These are phyloP conservation scores for Fusarium nurragi DNA, from an alignment of 2,329 filamentous ascomycete species.

Conservation along the genomic window DNA sequence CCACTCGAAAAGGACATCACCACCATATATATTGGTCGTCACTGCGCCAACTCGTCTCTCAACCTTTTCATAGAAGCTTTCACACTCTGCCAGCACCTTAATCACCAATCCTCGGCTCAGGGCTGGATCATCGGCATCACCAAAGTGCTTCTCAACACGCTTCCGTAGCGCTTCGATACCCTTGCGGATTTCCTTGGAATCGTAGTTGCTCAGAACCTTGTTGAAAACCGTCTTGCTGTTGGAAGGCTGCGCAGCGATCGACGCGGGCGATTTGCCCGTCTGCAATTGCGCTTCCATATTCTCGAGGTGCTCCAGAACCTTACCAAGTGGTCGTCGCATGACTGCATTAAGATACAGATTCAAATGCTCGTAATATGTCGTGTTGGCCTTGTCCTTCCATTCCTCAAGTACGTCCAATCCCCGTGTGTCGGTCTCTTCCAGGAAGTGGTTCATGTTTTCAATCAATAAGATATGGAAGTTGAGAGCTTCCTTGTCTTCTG, in stretches of 20 bases:
- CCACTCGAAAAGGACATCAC: slow-evolving; percentile 73
- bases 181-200: slow-evolving; percentile 84
- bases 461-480: slow-evolving; percentile 98
- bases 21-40: slow-evolving; percentile 70
- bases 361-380: slow-evolving; percentile 88
- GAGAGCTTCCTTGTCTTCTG: slow-evolving; percentile 93
- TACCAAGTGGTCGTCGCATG: slow-evolving; percentile 87
- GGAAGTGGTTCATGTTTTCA: slow-evolving; percentile 98
- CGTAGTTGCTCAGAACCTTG: slow-evolving; percentile 83
- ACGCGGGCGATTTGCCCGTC: slow-evolving; percentile 65
- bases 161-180: slow-evolving; percentile 91
- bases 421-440: slow-evolving; percentile 85
- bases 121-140: slow-evolving; percentile 80
- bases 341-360: slow-evolving; percentile 86
- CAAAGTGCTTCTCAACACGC: slow-evolving; percentile 96
- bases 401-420: slow-evolving; percentile 80
- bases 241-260: slow-evolving; percentile 81
- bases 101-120: slow-evolving; percentile 68
- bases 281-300: slow-evolving; percentile 80
- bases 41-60: slow-evolving; percentile 68
- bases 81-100: slow-evolving; percentile 68
- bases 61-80: slow-evolving; percentile 69
- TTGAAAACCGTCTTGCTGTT: slow-evolving; percentile 86
- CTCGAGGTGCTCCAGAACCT: slow-evolving; percentile 90
- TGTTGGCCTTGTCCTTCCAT: slow-evolving; percentile 81